These are phyloP conservation scores for Pseudogymnoascus sp. DNA, from an alignment of 2,329 filamentous ascomycete genomes.

Conservation along the genomic window DNA sequence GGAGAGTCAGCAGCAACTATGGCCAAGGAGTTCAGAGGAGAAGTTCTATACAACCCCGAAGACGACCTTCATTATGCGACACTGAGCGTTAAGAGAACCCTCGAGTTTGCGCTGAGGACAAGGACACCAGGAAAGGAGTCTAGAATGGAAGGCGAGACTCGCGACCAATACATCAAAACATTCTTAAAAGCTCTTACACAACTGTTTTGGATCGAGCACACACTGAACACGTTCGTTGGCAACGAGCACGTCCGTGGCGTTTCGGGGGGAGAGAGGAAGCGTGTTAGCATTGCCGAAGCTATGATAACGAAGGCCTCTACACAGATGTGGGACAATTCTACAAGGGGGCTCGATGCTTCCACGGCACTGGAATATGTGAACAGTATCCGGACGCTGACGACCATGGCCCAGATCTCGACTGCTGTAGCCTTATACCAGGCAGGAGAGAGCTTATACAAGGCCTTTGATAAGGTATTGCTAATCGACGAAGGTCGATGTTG, in stretches of 20 bases:
- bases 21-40: conserved; percentile 60
- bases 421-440: conserved; percentile 65
- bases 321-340: conserved; percentile 74
- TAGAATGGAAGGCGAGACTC: conserved; percentile 54
- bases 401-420: conserved; percentile 64
- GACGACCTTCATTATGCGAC: conserved; percentile 69
- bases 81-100: conserved; percentile 67
- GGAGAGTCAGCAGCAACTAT: conserved; percentile 56
- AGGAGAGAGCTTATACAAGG: conserved; percentile 60
- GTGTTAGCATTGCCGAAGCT: conserved; percentile 72
- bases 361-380: conserved; percentile 73
- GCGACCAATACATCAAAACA: conserved; percentile 50
- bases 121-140: conserved; percentile 58
- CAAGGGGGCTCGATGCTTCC: conserved; percentile 69
- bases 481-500: conserved; percentile 66
- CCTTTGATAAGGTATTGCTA: conserved; percentile 75
- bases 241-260: conserved; percentile 70
- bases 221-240: conserved; percentile 65
- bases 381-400: conserved; percentile 64
- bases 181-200: conserved; percentile 62
- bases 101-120: conserved; percentile 64
- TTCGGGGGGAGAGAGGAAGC: conserved; percentile 73
- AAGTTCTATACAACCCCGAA: conserved; percentile 70
- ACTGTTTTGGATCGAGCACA: conserved; percentile 65
- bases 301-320: conserved; percentile 66